Percentiles rank a stretch among this genome's conserved stretches.
Evolutionary conservation across 371 early-diverging fungal species (phyloP).

Genomic region (Cokeromyces recurvatus): DNA sequence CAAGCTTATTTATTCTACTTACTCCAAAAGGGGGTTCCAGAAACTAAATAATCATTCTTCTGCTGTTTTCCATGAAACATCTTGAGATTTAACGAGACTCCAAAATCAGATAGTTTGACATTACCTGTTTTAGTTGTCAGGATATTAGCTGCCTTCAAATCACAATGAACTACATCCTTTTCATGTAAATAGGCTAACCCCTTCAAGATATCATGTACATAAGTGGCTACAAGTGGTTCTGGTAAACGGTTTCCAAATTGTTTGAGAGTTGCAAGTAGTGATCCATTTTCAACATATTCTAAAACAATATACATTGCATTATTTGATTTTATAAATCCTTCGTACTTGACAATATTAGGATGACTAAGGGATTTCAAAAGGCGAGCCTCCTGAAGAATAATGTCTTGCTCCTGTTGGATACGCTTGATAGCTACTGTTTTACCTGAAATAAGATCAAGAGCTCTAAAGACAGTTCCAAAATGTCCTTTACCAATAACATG

Average conservation of each 20-base stretch:
- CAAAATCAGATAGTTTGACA: constrained; percentile 95
- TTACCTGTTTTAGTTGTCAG: constrained; percentile 90
- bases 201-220: constrained; percentile 83
- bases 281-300: constrained; percentile 95
- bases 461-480: constrained; percentile 83
- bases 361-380: constrained; percentile 70
- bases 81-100: constrained; percentile 83
- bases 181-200: constrained; percentile 91
- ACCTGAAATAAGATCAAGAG: constrained; percentile 81
- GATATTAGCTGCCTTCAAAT: constrained; percentile 96
- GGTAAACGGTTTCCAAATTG: constrained; percentile 86
- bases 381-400: constrained; percentile 59
- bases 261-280: constrained; percentile 82
- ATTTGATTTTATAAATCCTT: constrained; percentile 76
- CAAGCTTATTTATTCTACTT: constrained; percentile 5
- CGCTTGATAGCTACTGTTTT: constrained; percentile 89
- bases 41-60: constrained; percentile 57
- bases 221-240: constrained; percentile 86
- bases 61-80: constrained; percentile 57
- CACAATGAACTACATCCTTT: constrained; percentile 85
- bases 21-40: constrained; percentile 97
- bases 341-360: constrained; percentile 84
- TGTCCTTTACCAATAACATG: constrained; percentile 92
- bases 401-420: constrained; percentile 59
- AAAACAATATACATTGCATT: constrained; percentile 80